These are phyloP conservation scores for Saxophila tyrrhenica DNA, from an alignment of 495 filamentous ascomycete genomes.

Conservation along the genomic window DNA sequence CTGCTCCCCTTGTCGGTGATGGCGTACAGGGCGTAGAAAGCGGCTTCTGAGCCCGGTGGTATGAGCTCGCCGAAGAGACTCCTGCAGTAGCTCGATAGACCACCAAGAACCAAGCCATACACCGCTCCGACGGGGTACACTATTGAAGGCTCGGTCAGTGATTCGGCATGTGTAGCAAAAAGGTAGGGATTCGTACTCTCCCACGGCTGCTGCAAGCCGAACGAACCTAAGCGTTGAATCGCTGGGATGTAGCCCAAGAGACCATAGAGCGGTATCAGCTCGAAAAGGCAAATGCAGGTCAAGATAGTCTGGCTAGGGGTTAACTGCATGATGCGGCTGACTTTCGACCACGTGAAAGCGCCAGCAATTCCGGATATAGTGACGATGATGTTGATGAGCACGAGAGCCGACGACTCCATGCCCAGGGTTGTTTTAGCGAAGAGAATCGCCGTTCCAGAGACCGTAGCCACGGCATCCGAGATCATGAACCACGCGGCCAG, in stretches of 20 bases:
- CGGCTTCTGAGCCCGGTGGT: slow-evolving; percentile 85
- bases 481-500: slow-evolving; percentile 89
- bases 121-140: slow-evolving; percentile 89
- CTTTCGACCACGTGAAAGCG: slow-evolving; percentile 76
- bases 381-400: slow-evolving; percentile 83
- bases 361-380: slow-evolving; percentile 73
- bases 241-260: slow-evolving; percentile 81
- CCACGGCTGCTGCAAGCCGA: slow-evolving; percentile 85
- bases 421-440: slow-evolving; percentile 89
- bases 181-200: too few relatives aligned
- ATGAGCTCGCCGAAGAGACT: slow-evolving; percentile 87
- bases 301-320: slow-evolving; percentile 78
- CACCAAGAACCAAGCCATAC: slow-evolving; percentile 88
- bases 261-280: slow-evolving; percentile 84
- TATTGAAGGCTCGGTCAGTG: too few relatives aligned
- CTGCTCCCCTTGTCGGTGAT: slow-evolving; percentile 97
- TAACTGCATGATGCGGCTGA: slow-evolving; percentile 55
- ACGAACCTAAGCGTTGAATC: slow-evolving; percentile 57
- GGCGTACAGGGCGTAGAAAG: slow-evolving; percentile 92
- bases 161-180: too few relatives aligned
- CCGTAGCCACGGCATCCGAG: slow-evolving; percentile 86
- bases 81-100: slow-evolving; percentile 85
- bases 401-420: slow-evolving; percentile 82
- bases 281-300: slow-evolving; percentile 78
- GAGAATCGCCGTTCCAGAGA: slow-evolving; percentile 86